phyloP scores from a whole-genome alignment of 2,329 filamentous ascomycete species.

The Fusarium coicis region DNA sequence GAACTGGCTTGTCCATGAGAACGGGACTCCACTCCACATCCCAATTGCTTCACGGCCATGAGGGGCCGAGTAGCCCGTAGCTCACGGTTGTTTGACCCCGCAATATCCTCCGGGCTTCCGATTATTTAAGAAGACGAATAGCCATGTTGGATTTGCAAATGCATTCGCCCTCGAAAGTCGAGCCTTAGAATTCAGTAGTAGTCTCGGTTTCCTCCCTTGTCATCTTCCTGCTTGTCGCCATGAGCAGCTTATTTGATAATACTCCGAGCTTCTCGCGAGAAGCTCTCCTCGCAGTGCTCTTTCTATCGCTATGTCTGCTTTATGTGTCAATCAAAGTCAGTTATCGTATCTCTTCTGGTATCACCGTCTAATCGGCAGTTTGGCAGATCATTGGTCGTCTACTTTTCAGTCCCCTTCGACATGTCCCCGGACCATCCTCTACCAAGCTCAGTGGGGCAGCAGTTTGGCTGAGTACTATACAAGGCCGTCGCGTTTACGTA shows the following conservation, averaged over 20 bases:
- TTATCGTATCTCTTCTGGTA: fast-evolving
- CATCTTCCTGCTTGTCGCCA: neutral
- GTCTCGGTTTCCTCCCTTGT: fast-evolving
- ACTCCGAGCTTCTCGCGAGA: neutral
- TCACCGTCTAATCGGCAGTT: fast-evolving
- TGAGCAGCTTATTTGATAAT: neutral
- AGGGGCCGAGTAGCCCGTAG: neutral
- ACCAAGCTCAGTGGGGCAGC: neutral
- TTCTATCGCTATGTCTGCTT: neutral
- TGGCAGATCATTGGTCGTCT: neutral
- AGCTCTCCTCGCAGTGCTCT: neutral
- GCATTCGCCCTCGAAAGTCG: neutral
- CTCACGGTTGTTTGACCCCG: neutral
- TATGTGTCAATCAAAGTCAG: neutral
- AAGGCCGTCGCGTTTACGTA: neutral
- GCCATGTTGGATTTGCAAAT: neutral
- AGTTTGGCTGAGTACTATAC: neutral
- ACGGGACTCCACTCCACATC: neutral
- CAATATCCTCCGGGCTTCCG: neutral
- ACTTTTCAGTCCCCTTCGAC: neutral
- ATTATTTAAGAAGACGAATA: neutral
- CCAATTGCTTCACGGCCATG: neutral
- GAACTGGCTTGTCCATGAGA: neutral
- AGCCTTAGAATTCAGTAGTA: too few species aligned
- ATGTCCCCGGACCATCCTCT: neutral